Evolutionary conservation across 23 red algal genomes (phyloP).

Genomic region (Gracilaria caudata): DNA sequence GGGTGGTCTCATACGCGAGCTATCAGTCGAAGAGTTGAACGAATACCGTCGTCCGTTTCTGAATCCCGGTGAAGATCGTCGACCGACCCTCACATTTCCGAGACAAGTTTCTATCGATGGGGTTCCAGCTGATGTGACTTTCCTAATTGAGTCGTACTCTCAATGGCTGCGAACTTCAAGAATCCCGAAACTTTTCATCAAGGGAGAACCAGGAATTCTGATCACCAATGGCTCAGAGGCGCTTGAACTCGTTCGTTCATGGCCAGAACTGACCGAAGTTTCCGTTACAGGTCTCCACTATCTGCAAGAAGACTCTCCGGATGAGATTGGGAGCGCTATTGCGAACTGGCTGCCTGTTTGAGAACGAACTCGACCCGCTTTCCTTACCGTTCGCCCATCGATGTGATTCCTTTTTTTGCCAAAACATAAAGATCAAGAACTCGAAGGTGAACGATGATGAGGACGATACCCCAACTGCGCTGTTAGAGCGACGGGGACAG

Average conservation of each 20-base stretch:
- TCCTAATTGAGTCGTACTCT: slow-evolving; percentile 27
- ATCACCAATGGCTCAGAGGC: slow-evolving; percentile 21
- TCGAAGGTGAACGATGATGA: too few relatives aligned
- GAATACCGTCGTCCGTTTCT: slow-evolving; percentile 55
- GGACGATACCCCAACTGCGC: too few relatives aligned
- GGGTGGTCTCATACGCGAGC: slow-evolving; percentile 6
- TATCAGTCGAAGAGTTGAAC: background rate
- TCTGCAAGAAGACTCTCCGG: slow-evolving; percentile 52
- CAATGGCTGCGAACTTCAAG: slow-evolving; percentile 31
- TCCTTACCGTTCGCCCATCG: too few relatives aligned
- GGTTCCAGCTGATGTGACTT: slow-evolving; percentile 21
- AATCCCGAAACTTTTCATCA: slow-evolving; percentile 56
- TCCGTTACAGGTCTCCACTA: slow-evolving; percentile 40
- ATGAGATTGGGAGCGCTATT: slow-evolving; percentile 46
- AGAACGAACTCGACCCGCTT: background rate
- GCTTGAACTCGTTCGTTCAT: slow-evolving; percentile 8
- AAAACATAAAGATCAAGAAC: too few relatives aligned
- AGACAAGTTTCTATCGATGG: slow-evolving; percentile 37
- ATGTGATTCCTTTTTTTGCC: too few relatives aligned
- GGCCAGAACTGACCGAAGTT: background rate
- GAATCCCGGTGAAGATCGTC: slow-evolving; percentile 42
- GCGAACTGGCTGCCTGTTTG: slow-evolving; percentile 22
- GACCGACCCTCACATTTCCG: slow-evolving; percentile 38
- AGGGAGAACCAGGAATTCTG: slow-evolving; percentile 29
- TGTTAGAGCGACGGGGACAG: too few relatives aligned